Conservation (phyloP, 73 alveolate species). For the Symbiodinium natans region DNA sequence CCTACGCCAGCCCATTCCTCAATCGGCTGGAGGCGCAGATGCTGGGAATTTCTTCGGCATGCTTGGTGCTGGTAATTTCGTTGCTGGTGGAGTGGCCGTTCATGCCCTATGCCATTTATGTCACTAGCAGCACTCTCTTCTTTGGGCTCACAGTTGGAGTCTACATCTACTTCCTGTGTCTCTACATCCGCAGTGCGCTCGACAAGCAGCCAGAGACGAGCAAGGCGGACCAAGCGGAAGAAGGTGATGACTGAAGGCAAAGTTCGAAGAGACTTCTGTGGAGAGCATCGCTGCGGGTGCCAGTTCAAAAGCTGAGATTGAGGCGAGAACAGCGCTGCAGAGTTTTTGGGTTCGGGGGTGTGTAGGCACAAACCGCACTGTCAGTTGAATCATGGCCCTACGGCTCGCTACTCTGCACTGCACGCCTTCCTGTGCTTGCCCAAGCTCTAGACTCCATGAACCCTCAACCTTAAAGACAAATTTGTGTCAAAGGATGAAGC, state of each 20-base stretch:
- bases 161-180: not conserved
- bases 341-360: no score
- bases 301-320: no score
- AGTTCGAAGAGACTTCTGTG: no score
- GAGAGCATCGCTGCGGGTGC: no score
- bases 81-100: conserved; percentile 1
- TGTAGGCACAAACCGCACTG: no score
- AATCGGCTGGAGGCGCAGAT: not conserved
- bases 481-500: no score
- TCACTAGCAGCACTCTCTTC: not conserved
- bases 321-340: no score
- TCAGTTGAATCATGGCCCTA: no score
- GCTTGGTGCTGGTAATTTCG: not conserved
- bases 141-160: not conserved
- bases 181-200: not conserved
- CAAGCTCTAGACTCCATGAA: no score
- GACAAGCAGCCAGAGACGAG: not conserved
- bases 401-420: no score
- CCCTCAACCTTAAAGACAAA: no score
- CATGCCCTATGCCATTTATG: not conserved
- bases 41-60: not conserved
- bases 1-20: not conserved
- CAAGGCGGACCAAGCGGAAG: not conserved
- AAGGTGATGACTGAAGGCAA: not conserved
- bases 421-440: no score